phyloP scores from a whole-genome alignment of 2,329 filamentous ascomycete species.

The Colletotrichum nymphaeae region DNA sequence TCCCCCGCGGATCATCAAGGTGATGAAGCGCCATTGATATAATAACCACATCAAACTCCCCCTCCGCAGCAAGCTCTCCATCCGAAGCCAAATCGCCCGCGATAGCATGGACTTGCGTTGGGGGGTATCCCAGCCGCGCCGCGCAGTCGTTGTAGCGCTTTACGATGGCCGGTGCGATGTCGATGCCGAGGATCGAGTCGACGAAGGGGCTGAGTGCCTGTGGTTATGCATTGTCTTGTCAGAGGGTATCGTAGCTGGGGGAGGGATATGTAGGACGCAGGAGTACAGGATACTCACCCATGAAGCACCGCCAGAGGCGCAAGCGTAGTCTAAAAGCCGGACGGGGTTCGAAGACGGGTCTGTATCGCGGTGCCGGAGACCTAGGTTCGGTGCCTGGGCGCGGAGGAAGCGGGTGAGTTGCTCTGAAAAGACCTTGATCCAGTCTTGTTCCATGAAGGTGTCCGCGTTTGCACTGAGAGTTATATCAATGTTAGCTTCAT shows the following conservation, averaged over 20 bases:
- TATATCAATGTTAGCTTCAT: neutral
- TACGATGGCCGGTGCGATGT: constrained; percentile 47
- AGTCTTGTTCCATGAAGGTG: constrained; percentile 31
- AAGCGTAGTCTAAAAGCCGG: constrained; percentile 38
- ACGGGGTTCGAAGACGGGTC: constrained; percentile 8
- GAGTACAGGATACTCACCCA: constrained; percentile 7
- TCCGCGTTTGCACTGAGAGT: constrained; percentile 25
- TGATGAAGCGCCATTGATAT: constrained; percentile 52
- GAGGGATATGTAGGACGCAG: neutral
- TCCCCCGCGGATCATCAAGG: constrained; percentile 42
- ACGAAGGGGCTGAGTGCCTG: constrained; percentile 47
- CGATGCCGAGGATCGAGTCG: constrained; percentile 46
- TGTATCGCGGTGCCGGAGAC: constrained; percentile 2
- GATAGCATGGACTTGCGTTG: constrained; percentile 43
- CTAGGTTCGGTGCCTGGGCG: constrained; percentile 23
- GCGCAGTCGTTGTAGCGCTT: constrained; percentile 46
- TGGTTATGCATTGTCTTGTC: neutral
- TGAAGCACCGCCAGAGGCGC: constrained; percentile 35
- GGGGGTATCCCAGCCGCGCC: constrained; percentile 37
- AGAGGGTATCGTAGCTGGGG: too few relatives aligned
- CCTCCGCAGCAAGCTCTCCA: constrained; percentile 35
- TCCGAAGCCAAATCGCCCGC: constrained; percentile 44
- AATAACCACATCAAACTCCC: constrained; percentile 46
- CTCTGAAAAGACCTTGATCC: constrained; percentile 33
- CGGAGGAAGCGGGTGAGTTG: constrained; percentile 32